Base-by-base conservation (phyloP, 331 rosid genomes). In the Dryas integrifolia region DNA sequence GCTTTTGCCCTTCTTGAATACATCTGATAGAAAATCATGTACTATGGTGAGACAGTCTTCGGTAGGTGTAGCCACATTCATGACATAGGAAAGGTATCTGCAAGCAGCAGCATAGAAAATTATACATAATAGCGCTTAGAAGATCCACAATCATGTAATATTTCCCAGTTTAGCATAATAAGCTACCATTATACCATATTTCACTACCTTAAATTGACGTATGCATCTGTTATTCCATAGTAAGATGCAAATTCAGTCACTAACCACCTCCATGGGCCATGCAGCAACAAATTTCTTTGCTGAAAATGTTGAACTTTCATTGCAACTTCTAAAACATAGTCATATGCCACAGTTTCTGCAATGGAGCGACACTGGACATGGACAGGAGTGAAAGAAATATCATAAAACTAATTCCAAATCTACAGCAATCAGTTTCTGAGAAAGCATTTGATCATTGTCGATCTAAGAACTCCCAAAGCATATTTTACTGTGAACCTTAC, bases 61-160 rank as follows among this genome's bases (percentile, higher is more conserved):
- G 3, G 83, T 82, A 4, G 86, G 86, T 21, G 86, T 82, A 40
- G 86, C 83, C 15, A 82, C 81, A 64, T 78, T 83, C 86, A 82
- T 78, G 24, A 82, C 24, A 56, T 75, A 66, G 30, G 83, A 50
- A 66, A 82, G 83, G 70, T 75, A 76, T 55, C 83, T 82, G 70
- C 5, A 57, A 69, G 61, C 44, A 18, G 24, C 18, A 73, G 24
- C 18, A 73, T 3, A 45, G 5, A n/a, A 52, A 35, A 7, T 52
- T n/a, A 21, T 39, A 30, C 7, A 65, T 24, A 56, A 49, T 9
- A 61, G 26, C 21, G 13, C 40, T n/a, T 47, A 16, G 50, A 70
- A 58, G 55, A 50, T 58, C 65, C 67, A 55, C 8, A 62, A 41
- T 44, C 21, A 46, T 7, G 45, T 24, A 55, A 16, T 53, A 9